Evolutionary conservation across 2,329 filamentous ascomycete species (phyloP).

Genomic region (Macroventuria anomochaeta): DNA sequence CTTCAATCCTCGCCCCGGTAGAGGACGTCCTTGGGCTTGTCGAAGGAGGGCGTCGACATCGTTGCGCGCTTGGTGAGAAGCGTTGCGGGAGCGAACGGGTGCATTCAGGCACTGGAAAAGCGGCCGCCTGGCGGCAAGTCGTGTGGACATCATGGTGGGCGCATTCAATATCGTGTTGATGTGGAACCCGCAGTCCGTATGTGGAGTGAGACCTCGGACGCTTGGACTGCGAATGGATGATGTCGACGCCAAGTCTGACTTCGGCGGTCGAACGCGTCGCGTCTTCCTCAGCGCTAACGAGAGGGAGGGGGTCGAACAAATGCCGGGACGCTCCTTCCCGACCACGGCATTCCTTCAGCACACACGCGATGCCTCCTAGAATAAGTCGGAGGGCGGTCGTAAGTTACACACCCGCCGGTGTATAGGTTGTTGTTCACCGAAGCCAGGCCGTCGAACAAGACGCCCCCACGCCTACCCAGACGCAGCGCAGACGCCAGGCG

Average conservation of each 20-base stretch:
- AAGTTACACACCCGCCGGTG: not conserved
- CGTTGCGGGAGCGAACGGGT: slow-evolving; percentile 23
- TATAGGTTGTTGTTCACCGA: not conserved
- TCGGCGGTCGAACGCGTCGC: slow-evolving; percentile 21
- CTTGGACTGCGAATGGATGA: slow-evolving; percentile 3
- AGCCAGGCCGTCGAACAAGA: slow-evolving; percentile 21
- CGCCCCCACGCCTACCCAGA: slow-evolving; percentile 25
- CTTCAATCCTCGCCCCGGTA: slow-evolving; percentile 15
- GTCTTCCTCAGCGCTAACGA: slow-evolving; percentile 28
- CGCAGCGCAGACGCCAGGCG: slow-evolving; percentile 26
- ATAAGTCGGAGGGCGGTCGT: slow-evolving; percentile 9
- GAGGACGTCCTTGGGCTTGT: slow-evolving; percentile 11
- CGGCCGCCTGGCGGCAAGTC: slow-evolving; percentile 39
- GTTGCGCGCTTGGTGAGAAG: slow-evolving; percentile 23
- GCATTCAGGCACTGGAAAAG: slow-evolving; percentile 39
- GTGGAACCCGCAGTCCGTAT: not conserved
- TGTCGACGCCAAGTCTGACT: slow-evolving; percentile 29
- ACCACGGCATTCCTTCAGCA: no score
- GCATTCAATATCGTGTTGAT: slow-evolving; percentile 10
- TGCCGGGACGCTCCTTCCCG: no score
- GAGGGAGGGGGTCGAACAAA: no score
- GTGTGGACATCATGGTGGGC: slow-evolving; percentile 40
- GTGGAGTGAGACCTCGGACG: slow-evolving; percentile 7
- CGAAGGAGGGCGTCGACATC: slow-evolving; percentile 25
- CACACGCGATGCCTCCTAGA: slow-evolving; percentile 21